Base-by-base conservation (phyloP, 116 monocot species). In the Cymodocea nodosa region DNA sequence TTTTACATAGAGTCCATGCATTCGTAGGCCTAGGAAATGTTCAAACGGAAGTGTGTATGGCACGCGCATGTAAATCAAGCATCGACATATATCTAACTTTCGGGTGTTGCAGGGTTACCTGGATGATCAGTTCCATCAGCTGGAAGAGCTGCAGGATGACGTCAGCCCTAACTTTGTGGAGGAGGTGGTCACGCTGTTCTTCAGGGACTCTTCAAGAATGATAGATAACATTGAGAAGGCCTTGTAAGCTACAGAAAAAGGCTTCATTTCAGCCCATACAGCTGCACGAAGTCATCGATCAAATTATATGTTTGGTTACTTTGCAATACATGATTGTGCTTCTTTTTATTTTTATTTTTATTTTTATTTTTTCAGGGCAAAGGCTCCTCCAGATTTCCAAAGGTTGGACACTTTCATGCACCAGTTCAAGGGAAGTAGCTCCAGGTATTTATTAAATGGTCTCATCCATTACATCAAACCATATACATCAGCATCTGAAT, bases 111-210 rank as follows among this genome's bases (percentile, higher is more conserved):
- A 89, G 89, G 89, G 90, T 15, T 87, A 83, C 79, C 71, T 94
- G 23, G 90, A 90, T 59, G 90, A 94, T 14, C 94, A 94, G 52
- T 94, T 94, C 73, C 77, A 76, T 69, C 83, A 89, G 76, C 73
- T 89, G 35, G 90, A 94, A 67, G 87, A 87, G 44, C 77, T 90
- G 69, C 83, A 94, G 74, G 94, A 94, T 87, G 94, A 86, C 18
- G 77, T 37, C 60, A 94, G 82, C 75, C 94, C 90, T 50, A 89
- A 94, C 48, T 94, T 94, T 72, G 94, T 87, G 40, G 94, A 94
- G 70, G 94, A 94, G 72, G 87, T 94, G 2, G 90, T 79, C 22
- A 79, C 84, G 50, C 77, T 79, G 77, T 94, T 80, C 73, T 94
- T 87, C 69, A 86, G 77, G 78, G 87, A 94, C 49, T 89, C 87